Evolutionary conservation across 306 rosid species (phyloP), one percentile per base, ranked within the genome.

Genomic region (Prinsepia uniflora): DNA sequence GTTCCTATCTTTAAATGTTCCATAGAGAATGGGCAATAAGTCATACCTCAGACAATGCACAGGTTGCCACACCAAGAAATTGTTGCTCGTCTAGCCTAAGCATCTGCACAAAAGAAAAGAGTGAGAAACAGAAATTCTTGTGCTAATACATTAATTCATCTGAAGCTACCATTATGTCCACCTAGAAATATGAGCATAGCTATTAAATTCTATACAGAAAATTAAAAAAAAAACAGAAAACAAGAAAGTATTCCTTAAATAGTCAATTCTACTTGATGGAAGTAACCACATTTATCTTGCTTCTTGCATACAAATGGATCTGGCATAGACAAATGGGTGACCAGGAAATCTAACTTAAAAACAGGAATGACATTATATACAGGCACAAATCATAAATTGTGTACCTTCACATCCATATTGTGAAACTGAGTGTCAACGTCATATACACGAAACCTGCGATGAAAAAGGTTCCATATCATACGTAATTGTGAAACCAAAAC

Each of bases 21-120:
- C 74, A 43, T 17, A 43, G 1, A 70, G 24, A 65, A 50, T 63
- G 63, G 69, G 47, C 71, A 54, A 66, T 74, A 71, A 66, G 79
- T 75, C 83, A 46, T 71, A 95, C 99, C 99, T 95, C 79, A 78
- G 97, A 89, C 80, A 95, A 73, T 56, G 79, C 81, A 84, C 97
- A 91, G 67, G 89, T 83, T 57, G 96, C 99, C 80, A 91, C 97
- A 57, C 99, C 99, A 67, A 95, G 97, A 87, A 83, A 86, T 76
- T 91, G 90, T 67, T 95, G 99, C 84, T 95, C 99, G 57, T 91
- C 99, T 63, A 95, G 90, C 89, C 77, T 91, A 79, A 95, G 91
- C 85, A 82, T 89, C 99, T 95, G 91, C 91, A 78, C 63, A 74
- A 77, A 73, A 76, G 74, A 81, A 55, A 54, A 53, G 10, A 68